These are phyloP conservation scores for Dactylellina sp. DNA, from an alignment of 2,329 filamentous ascomycete genomes.

Conservation along the genomic window DNA sequence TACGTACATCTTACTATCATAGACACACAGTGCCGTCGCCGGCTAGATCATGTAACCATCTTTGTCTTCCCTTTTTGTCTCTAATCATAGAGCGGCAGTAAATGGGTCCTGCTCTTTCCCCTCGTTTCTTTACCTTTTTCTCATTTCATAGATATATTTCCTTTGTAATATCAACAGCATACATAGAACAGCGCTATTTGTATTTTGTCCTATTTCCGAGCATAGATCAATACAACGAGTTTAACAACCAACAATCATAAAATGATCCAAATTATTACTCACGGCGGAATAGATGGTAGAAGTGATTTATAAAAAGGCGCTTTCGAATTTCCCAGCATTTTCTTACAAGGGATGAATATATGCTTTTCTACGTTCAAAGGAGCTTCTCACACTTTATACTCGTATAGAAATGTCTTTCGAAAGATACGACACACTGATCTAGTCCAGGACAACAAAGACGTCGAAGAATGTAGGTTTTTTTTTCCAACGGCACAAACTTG, in stretches of 20 bases:
- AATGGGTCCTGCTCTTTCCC: background rate
- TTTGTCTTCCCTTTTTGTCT: conserved; percentile 2
- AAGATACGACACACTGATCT: no score
- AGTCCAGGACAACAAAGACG: no score
- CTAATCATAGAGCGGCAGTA: background rate
- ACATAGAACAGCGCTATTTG: conserved; percentile 49
- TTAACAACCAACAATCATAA: no score
- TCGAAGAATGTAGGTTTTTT: no score
- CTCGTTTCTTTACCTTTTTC: conserved; percentile 3
- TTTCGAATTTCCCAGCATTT: no score
- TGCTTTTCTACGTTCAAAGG: no score
- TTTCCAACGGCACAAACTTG: no score
- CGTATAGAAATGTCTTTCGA: no score
- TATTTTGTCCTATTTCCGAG: conserved; percentile 3
- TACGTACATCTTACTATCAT: background rate
- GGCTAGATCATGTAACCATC: conserved; percentile 35
- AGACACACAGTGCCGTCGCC: conserved; percentile 44
- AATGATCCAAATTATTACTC: no score
- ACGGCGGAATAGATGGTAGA: no score
- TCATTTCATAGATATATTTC: conserved; percentile 29
- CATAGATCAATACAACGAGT: conserved; percentile 10
- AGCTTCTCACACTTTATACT: background rate
- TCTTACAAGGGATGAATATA: no score
- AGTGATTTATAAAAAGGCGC: no score
- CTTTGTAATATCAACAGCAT: conserved; percentile 46